Base-by-base conservation (phyloP, 345 rosid genomes). In the Noccaea caerulescens region DNA sequence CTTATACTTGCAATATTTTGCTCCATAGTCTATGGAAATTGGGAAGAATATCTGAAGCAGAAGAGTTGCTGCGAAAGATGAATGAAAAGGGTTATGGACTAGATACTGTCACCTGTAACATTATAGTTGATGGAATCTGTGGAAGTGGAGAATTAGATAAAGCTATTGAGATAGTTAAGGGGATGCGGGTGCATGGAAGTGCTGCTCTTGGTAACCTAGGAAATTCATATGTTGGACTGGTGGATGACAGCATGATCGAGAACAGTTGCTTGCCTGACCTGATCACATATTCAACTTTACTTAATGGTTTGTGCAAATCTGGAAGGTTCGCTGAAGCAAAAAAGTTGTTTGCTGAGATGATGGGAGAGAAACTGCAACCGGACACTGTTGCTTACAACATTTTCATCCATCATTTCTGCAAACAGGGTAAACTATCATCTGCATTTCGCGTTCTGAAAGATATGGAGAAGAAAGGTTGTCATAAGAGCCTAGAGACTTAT, bases 371-470 rank as follows among this genome's bases (percentile, higher is more conserved):
- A 71, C 74, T 91, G 69, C 88, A 68, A 72, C 95, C 99, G 23
- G 99, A 94, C 85, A 77, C 91, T 27, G 81, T 72, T 37, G 73
- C 86, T 60, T 94, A 84, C 54, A 86, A 94, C 79, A 81, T 79
- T 69, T 91, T 94, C 66, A 81, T 94, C 63, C 81, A 88, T 57
- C 78, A 79, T 79, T 90, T 82, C 81, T 94, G 97, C 82, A 91
- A 83, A 80, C 86, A 82, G 64, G 98, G 98, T 49, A 94, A 91
- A 80, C 5, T 94, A 80, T 84, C 98, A 43, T 91, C 98, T 76
- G 92, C 98, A 74, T 87, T 91, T 77, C 90, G 88, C 49, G 91
- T 94, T 70, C 99, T 94, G 43, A 91, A 91, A 78, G 98, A 94
- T 72, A 94, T 94, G 99, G 99, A 89, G 84, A 87, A 87, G 80